A percentile compares a stretch with the other conserved stretches of the same genome.
These are phyloP conservation scores for Yamadazyma sp. DNA, from an alignment of 805 yeast species.

Conservation along the genomic window DNA sequence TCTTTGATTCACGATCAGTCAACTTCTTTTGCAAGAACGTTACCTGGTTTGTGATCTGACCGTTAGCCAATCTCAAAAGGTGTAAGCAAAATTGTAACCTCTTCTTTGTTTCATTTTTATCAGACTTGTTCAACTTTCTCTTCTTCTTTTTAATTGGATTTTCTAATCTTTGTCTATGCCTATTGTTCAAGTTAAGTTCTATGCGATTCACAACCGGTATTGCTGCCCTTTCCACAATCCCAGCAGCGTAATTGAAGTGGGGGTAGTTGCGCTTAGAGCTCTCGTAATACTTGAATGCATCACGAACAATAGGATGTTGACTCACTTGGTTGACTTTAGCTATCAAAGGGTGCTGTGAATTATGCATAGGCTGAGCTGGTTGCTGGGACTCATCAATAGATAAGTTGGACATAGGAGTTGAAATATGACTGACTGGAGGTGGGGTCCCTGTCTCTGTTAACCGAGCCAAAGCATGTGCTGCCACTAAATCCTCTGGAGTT, in stretches of 20 bases:
- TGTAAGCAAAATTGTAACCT: conserved; percentile 78
- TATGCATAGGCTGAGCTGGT: conserved; percentile 1
- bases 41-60: conserved; percentile 68
- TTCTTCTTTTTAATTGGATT: conserved; percentile 14
- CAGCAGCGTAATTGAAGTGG: conserved; percentile 60
- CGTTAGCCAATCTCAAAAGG: conserved; percentile 76
- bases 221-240: conserved; percentile 56
- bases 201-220: conserved; percentile 52
- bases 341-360: conserved; percentile 36
- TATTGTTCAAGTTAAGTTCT: conserved; percentile 44
- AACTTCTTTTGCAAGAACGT: conserved; percentile 56
- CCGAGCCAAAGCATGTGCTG: conserved; percentile 42
- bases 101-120: conserved; percentile 59
- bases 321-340: conserved; percentile 38
- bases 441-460: conserved; percentile 26
- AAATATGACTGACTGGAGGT: conserved; percentile 13
- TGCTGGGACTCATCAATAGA: conserved; percentile 7
- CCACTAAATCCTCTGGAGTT: conserved; percentile 15
- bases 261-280: conserved; percentile 46
- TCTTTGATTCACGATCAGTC: conserved; percentile 42
- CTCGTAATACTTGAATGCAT: conserved; percentile 50
- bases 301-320: conserved; percentile 44
- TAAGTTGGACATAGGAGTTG: conserved; percentile 12
- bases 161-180: conserved; percentile 28
- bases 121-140: conserved; percentile 14